Conservation (phyloP, 495 filamentous ascomycete species). For the Rostrohypoxylon terebratum region DNA sequence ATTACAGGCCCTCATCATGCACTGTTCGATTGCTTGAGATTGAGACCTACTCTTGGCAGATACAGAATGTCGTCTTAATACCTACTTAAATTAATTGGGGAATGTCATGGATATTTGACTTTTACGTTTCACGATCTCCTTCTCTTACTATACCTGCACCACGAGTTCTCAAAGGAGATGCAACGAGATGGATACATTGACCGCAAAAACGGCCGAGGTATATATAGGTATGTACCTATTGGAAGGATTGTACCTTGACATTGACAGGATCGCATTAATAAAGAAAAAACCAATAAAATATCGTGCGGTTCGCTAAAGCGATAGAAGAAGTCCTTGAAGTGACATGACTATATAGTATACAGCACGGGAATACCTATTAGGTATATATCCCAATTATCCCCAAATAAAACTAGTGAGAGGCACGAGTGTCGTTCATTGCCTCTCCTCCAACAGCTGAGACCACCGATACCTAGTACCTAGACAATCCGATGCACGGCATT, state of each 20-base stretch:
- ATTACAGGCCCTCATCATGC: neutral
- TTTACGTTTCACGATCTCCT: no score
- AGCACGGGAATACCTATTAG: conserved; percentile 17
- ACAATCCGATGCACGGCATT: neutral
- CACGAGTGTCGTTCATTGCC: conserved; percentile 24
- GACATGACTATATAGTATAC: neutral
- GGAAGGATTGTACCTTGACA: no score
- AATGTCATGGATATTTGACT: neutral
- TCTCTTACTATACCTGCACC: no score
- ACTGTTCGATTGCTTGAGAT: neutral
- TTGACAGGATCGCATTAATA: neutral
- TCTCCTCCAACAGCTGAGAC: neutral
- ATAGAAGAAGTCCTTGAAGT: no score
- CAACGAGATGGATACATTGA: no score
- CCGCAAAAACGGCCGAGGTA: no score
- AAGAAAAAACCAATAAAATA: conserved; percentile 4
- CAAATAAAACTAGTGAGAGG: conserved; percentile 16
- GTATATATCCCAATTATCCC: conserved; percentile 17
- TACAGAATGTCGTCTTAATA: neutral
- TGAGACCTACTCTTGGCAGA: neutral
- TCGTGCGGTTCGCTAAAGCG: neutral
- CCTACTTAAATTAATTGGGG: neutral
- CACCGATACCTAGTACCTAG: conserved; percentile 7
- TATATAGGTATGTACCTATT: no score
- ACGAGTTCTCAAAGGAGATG: no score